Percentiles rank a stretch among this genome's conserved stretches.
These are phyloP conservation scores for Zygosaccharomyces pseudorouxii DNA, from an alignment of 805 yeast species.

Conservation along the genomic window DNA sequence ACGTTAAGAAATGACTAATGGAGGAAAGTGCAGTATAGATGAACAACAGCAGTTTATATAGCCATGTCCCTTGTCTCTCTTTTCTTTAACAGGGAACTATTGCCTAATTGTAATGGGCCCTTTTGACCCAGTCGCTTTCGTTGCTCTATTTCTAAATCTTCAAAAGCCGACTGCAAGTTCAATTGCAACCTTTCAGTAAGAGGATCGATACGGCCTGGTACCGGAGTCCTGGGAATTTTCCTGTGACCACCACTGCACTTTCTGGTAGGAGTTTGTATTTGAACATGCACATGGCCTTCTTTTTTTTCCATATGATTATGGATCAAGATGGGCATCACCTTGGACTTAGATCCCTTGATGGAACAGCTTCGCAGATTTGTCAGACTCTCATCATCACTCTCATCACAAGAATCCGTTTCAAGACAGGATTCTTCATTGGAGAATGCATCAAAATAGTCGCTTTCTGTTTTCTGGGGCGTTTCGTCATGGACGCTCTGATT, in stretches of 20 bases:
- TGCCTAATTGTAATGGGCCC: slow-evolving; percentile 19
- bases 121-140: slow-evolving; percentile 5
- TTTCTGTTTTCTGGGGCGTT: background rate
- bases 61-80: slow-evolving; percentile 18
- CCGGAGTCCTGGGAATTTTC: slow-evolving; percentile 20
- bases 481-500: background rate
- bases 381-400: background rate
- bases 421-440: background rate
- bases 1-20: slow-evolving; percentile 25
- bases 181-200: background rate
- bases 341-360: background rate
- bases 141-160: background rate
- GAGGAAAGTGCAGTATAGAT: slow-evolving; percentile 1
- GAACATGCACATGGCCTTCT: slow-evolving; percentile 6
- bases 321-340: slow-evolving; percentile 9
- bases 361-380: background rate
- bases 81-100: slow-evolving; percentile 30
- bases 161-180: slow-evolving; percentile 3
- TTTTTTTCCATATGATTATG: background rate
- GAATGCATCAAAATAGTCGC: slow-evolving; percentile 2
- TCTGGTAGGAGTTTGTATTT: slow-evolving; percentile 10
- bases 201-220: slow-evolving; percentile 14
- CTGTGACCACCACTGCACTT: slow-evolving; percentile 2
- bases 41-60: slow-evolving; percentile 6
- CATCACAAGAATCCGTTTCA: background rate